Base-by-base conservation (phyloP, 495 filamentous ascomycete species). In the Tuber magnatum region DNA sequence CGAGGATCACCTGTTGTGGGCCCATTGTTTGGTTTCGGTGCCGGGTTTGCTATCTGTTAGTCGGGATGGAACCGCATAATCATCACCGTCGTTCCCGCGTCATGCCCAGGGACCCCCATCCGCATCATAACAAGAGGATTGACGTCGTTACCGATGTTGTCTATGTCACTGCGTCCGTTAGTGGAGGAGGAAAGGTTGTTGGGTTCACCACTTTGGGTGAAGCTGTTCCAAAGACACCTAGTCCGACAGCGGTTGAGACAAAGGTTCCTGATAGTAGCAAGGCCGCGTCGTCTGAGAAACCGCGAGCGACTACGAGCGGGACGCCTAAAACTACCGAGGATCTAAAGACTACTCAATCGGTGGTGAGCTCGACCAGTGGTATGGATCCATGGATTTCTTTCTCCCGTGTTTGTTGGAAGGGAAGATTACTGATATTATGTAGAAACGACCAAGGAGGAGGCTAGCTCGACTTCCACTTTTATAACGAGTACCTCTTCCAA, bases 161-260 rank as follows among this genome's bases (percentile, higher is more conserved):
- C 22, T 81, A 73, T 73, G 65, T 81, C 28, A 80, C 79, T 28
- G 69, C 70, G 20, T 73, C 41, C 43, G 22, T 48, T 44, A n/a
- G 35, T 7, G 75, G 38, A 8, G 73, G 35, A 28, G 80, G 80
- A 24, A 75, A 74, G 38, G 68, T 78, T 16, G 46, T 77, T 73
- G 79, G 80, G 14, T 81, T 78, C 70, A 72, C 61, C 12, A 81
- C 80, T n/a, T 43, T 78, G 79, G 72, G 61, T 35, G 75, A 51
- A 18, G 12, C 71, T 24, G 38, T 22, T 28, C 41, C 69, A 14
- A 74, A 76, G 73, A 69, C 81, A 35, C 80, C 76, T 44, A 76
- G 74, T 68, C 74, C 81, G 24, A 74, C 72, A 24, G n/a, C n/a
- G 22, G 20, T 74, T 43, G 69, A 61, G 40, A 40, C 78, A 5